phyloP scores from a whole-genome alignment of 768 basidiomycete species.

The Rhodocollybia butyracea region DNA sequence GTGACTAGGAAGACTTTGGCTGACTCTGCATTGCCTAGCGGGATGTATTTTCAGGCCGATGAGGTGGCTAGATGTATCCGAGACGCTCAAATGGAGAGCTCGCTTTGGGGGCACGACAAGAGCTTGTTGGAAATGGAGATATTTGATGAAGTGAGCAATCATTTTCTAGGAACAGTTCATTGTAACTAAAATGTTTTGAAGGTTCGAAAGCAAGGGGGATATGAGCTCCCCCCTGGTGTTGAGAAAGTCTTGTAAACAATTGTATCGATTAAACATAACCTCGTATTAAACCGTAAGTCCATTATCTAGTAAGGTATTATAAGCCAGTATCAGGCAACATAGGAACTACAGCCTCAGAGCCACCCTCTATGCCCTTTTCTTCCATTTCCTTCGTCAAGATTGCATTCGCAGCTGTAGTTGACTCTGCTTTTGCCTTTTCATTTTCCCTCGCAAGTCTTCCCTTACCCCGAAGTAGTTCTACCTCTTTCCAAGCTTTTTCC shows the following conservation, averaged over 20 bases:
- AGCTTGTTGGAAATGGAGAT: conserved; percentile 79
- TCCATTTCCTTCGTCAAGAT: neutral
- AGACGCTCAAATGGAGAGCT: conserved; percentile 72
- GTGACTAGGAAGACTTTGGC: too few relatives aligned
- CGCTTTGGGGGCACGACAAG: conserved; percentile 74
- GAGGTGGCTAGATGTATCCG: conserved; percentile 79
- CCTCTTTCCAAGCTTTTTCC: conserved; percentile 53
- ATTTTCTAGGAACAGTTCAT: neutral
- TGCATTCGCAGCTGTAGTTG: neutral
- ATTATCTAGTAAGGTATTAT: neutral
- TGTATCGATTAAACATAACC: neutral
- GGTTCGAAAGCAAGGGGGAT: conserved; percentile 15
- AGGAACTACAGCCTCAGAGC: neutral
- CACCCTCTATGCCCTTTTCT: neutral
- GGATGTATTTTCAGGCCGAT: conserved; percentile 87
- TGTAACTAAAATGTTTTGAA: neutral
- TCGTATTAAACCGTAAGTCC: neutral
- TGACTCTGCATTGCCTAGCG: conserved; percentile 27
- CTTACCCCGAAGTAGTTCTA: conserved; percentile 71
- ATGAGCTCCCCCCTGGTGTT: conserved; percentile 14
- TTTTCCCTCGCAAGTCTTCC: conserved; percentile 69
- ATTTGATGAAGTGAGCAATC: conserved; percentile 69
- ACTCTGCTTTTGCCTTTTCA: conserved; percentile 27
- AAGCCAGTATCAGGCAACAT: neutral
- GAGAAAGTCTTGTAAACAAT: conserved; percentile 11